A percentile compares a stretch with the other conserved stretches of the same genome.
These are phyloP conservation scores for Austroboletus eburneus DNA, from an alignment of 768 basidiomycete genomes.

Conservation along the genomic window DNA sequence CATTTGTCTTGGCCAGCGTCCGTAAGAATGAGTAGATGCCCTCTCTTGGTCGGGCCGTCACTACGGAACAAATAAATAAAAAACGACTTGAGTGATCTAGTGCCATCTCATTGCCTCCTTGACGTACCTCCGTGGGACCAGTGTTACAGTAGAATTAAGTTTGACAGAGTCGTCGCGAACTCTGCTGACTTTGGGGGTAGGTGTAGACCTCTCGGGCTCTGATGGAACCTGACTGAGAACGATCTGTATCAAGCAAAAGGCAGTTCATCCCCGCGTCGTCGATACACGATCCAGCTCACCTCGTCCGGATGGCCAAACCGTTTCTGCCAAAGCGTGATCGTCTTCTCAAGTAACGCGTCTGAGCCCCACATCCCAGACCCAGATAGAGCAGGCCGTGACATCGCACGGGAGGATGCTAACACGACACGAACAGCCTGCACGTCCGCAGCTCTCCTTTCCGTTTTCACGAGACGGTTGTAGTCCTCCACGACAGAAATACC, in stretches of 20 bases:
- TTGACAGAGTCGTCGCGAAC: constrained; percentile 53
- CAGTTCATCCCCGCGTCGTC: constrained; percentile 2
- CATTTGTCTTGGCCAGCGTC: constrained; percentile 80
- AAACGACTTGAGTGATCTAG: no score
- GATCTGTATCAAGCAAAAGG: constrained; percentile 51
- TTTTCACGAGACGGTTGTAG: constrained; percentile 65
- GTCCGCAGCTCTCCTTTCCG: constrained; percentile 76
- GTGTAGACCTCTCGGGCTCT: constrained; percentile 42
- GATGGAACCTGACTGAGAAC: constrained; percentile 67
- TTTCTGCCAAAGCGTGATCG: constrained; percentile 80
- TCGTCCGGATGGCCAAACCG: constrained; percentile 72
- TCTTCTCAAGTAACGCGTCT: constrained; percentile 59
- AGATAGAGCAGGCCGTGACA: constrained; percentile 42
- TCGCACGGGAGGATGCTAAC: constrained; percentile 47
- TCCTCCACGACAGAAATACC: constrained; percentile 90
- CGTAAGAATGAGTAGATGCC: constrained; percentile 71
- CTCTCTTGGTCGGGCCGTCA: constrained; percentile 81
- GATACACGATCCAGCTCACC: constrained; percentile 41
- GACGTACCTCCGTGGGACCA: constrained; percentile 67
- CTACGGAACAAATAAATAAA: constrained; percentile 45
- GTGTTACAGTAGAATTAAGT: constrained; percentile 66
- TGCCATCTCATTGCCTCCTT: no score
- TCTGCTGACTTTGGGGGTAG: constrained; percentile 24
- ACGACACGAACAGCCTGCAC: constrained; percentile 87
- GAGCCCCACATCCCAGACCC: constrained; percentile 61